Percentiles rank a stretch among this genome's conserved stretches.
Conservation (phyloP, 129 eudicot genomes). For the Arctium minus region DNA sequence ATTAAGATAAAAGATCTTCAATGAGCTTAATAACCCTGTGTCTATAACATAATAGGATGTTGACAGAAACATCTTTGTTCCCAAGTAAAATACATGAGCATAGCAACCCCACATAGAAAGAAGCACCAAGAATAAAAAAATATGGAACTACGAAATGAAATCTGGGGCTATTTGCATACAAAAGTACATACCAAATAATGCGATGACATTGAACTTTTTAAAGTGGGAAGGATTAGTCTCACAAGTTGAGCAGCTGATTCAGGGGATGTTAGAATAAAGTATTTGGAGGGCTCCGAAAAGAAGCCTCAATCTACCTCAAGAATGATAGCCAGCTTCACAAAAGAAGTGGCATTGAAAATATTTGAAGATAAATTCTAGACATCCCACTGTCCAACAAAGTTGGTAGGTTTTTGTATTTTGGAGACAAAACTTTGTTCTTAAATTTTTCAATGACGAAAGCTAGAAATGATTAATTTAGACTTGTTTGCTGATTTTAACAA, state of each 20-base stretch:
- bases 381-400: background rate
- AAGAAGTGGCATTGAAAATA: background rate
- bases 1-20: background rate
- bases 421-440: background rate
- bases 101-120: background rate
- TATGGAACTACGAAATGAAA: conserved; percentile 9
- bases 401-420: background rate
- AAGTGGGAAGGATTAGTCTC: background rate
- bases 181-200: background rate
- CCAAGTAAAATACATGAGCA: background rate
- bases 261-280: background rate
- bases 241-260: background rate
- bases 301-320: conserved; percentile 6
- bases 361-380: background rate
- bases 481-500: background rate
- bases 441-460: background rate
- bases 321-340: conserved; percentile 7
- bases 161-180: background rate
- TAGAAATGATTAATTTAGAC: background rate
- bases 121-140: background rate
- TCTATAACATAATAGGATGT: background rate
- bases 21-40: background rate
- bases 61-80: background rate
- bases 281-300: conserved; percentile 1
- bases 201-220: background rate